Evolutionary conservation across 768 basidiomycete species (phyloP), one percentile per base, ranked within the genome.

Genomic region (Kwoniella dendrophila): DNA sequence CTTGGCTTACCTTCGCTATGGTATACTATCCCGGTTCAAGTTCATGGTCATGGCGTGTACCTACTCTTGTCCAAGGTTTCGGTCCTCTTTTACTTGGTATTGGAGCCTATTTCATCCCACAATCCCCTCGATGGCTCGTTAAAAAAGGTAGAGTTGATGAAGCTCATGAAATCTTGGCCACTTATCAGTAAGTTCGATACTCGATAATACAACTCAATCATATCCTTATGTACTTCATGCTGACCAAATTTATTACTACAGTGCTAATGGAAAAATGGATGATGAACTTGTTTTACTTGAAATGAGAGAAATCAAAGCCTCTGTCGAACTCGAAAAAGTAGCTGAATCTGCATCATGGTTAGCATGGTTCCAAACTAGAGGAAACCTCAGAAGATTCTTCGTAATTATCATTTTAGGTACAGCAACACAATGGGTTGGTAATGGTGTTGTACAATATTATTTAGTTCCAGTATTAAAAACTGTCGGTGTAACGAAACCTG

Each of bases 111-210:
- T 62, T 62, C 43, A 50, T 64, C 6, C 66, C 64, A 24, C 64
- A 71, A 38, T 67, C 68, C 7, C 72, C 71, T n/a, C 65, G 75
- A 51, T 78, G 64, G 61, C 64, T 72, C 36, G 64, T 78, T 51
- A 65, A 49, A n/a, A 51, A 61, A 32, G 74, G 68, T n/a, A 47
- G 67, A 50, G 66, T 68, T 36, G 64, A 65, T 12, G 67, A 71
- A 26, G 72, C 74, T 2, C 62, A 74, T 32, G 53, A 67, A 53
- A 71, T 73, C 33, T 67, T 76, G 33, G 67, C 69, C 41, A 72
- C 59, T n/a, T 73, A 73, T 48, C 74, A 76, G 63, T 61, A 26
- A 61, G 59, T 61, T 4, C 0, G 10, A 11, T 10, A 20, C 18
- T 43, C 6, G 12, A 8, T n/a, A 43, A 11, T 10, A 11, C 14